A percentile compares a stretch with the other conserved stretches of the same genome.
phyloP scores from a whole-genome alignment of 2,329 filamentous ascomycete species.

The Alternaria incomplexa region DNA sequence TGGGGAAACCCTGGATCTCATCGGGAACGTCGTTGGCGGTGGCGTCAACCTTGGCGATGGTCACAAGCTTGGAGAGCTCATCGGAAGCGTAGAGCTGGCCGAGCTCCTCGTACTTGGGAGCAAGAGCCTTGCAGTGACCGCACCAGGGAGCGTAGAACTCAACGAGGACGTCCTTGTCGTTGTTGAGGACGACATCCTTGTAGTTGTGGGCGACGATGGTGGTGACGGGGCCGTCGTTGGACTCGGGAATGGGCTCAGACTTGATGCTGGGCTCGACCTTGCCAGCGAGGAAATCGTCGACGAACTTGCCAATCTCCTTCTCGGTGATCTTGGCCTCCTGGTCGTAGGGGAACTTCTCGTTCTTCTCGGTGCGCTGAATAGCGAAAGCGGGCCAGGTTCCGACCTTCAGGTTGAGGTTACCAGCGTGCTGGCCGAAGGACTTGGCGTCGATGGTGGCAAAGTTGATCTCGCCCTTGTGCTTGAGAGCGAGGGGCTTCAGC shows the following conservation, averaged over 20 bases:
- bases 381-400: constrained; percentile 97
- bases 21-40: constrained; percentile 96
- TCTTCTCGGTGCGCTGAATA: constrained; percentile 94
- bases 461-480: constrained; percentile 94
- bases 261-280: constrained; percentile 97
- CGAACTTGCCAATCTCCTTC: constrained; percentile 78
- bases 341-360: constrained; percentile 95
- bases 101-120: constrained; percentile 72
- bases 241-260: constrained; percentile 95
- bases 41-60: constrained; percentile 89
- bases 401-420: constrained; percentile 95
- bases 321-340: constrained; percentile 79
- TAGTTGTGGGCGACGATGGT: constrained; percentile 94
- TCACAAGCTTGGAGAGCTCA: constrained; percentile 64
- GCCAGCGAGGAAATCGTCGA: constrained; percentile 82
- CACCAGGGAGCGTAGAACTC: constrained; percentile 97
- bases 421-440: constrained; percentile 90
- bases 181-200: constrained; percentile 87
- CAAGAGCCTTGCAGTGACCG: constrained; percentile 72
- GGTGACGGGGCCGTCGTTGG: constrained; percentile 85
- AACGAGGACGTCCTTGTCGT: constrained; percentile 94
- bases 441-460: constrained; percentile 97
- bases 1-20: constrained; percentile 96
- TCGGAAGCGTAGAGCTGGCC: constrained; percentile 61
- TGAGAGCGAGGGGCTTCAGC: constrained; percentile 86